Base-by-base conservation (phyloP, 2,329 filamentous ascomycete species). In the Claviceps sp. region DNA sequence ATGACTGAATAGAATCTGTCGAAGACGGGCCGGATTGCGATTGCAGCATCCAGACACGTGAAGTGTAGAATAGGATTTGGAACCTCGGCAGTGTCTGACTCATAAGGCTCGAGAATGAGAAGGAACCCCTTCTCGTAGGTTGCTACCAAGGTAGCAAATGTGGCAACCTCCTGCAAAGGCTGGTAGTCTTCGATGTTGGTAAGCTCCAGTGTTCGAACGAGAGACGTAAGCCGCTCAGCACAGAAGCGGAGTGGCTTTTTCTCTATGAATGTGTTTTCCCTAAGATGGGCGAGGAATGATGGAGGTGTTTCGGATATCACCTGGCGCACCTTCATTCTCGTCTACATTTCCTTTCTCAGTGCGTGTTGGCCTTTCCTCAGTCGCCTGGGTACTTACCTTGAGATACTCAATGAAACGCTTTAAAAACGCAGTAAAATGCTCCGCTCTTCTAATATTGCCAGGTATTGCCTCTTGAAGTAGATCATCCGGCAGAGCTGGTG, bases 161-260 rank as follows among this genome's bases (percentile, higher is more conserved):
- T 96, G 19, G 94, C 94, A 7, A 98, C 91, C 70, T 98, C 91
- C 71, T 98, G 93, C 1, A 98, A 75, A 5, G 93, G 87, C 60
- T 96, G 90, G 64, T 94, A 98, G 65, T 98, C 94, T 70, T 98
- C 93, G 55, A 98, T 96, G 60, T 94, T 97, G 37, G 91, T 94
- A 53, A 98, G 81, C 67, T 98, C 93, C 16, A 98, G 77, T 0
- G 93, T 98, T 53, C 94, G 80, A 17, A 98, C 91, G 6, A 98
- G 81, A 0, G 91, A 98, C 0, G 93, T 95, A 13, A 98, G 72
- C 41, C 93, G 82, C 68, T 98, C 94, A 0, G 93, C 89, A 63
- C 94, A 98, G 67, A 98, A 98, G 48, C 87, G 77, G 11, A 98
- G 69, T 0, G 93, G 93, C 61, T 98, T 98, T 66, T 89, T 89